A percentile compares a stretch with the other conserved stretches of the same genome.
Conservation (phyloP, 352 stramenopile species). For the Globisporangium rhizosaccharum region DNA sequence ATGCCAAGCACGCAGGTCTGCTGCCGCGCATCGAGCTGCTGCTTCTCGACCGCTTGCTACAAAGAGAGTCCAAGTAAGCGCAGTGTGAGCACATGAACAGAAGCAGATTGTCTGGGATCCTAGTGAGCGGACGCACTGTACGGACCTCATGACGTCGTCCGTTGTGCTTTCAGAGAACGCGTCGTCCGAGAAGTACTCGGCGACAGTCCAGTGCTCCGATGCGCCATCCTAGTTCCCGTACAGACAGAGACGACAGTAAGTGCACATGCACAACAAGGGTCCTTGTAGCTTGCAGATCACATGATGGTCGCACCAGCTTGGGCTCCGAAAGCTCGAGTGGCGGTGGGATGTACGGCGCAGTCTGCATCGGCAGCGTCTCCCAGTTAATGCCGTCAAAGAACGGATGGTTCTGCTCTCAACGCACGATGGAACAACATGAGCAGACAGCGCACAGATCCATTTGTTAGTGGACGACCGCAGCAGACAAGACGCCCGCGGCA, state of each 20-base stretch:
- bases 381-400: constrained; percentile 83
- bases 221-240: constrained; percentile 48
- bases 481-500: not conserved
- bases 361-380: constrained; percentile 45
- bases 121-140: constrained; percentile 26
- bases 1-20: constrained; percentile 48
- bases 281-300: not conserved
- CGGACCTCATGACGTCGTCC: constrained; percentile 25
- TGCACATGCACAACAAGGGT: not conserved
- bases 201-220: constrained; percentile 72
- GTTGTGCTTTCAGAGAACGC: constrained; percentile 70
- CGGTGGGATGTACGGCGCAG: constrained; percentile 54
- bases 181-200: constrained; percentile 77
- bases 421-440: not conserved
- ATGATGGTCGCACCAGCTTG: constrained; percentile 26
- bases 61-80: not conserved
- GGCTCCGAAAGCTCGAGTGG: constrained; percentile 53
- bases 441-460: not conserved
- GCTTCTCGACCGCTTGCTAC: constrained; percentile 48
- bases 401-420: constrained; percentile 40
- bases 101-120: too few species aligned
- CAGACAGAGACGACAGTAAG: not conserved
- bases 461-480: not conserved
- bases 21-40: constrained; percentile 54
- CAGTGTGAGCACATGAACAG: not conserved